Base-by-base conservation (phyloP, 257 asterid genomes). In the Marsdenia floribunda region DNA sequence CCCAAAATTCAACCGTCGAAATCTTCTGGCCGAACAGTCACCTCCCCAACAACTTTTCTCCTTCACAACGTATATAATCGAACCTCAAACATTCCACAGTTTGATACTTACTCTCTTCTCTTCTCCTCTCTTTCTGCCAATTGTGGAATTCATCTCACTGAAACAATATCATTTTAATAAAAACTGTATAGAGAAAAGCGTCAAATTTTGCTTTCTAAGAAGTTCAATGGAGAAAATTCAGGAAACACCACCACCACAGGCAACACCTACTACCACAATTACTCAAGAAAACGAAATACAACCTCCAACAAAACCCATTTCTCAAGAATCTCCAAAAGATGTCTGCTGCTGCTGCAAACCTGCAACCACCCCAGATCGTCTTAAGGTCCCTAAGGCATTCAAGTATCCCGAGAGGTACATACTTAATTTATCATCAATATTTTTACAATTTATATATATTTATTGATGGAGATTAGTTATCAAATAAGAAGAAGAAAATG, bases 361-460 rank as follows among this genome's bases (percentile, higher is more conserved):
- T 29, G 79, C 78, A 70, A 77, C 78, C 73, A 79, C 85, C 2
- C 97, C 97, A 0, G 90, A 85, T 68, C 83, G 87, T 40, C 89
- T 91, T 26, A 89, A 85, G 75, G 82, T 91, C 66, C 97, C 96
- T 42, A 84, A 84, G 75, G 86, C 96, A 59, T 84, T 89, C 84
- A 89, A 87, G 73, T 84, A 83, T 80, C 84, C 88, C 0, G 96
- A 91, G 70, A 86, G 96, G 97, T 90, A 37, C 35, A 26, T 54
- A 29, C 33, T 29, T 29, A 29, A 29, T 29, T 29, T 29, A 29
- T 29, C 33, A 29, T 29, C 1, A 29, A 29, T 29, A 29, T 29
- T 29, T n/a, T 29, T 29, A 29, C 33, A 29, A 0, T 29, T 29
- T 29, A n/a, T n/a, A n/a, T 29, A 0, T 29, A 29, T 29, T 29